Conservation (phyloP, 371 early-diverging fungal species). For the Basidiobolus heterosporus region DNA sequence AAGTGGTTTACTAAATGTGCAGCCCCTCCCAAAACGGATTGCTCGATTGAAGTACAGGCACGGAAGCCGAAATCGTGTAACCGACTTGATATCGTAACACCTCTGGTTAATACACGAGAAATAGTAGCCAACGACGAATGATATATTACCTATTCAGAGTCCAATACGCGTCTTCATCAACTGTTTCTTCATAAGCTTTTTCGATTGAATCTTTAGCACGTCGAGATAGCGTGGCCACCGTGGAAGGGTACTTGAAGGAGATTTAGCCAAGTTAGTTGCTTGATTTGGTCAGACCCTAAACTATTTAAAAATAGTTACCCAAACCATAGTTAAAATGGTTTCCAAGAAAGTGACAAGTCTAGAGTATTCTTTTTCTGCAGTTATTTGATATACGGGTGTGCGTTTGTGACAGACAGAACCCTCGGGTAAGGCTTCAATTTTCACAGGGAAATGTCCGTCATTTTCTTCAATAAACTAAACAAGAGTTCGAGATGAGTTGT, state of each 20-base stretch:
- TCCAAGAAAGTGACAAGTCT: constrained; percentile 66
- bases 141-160: constrained; percentile 18
- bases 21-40: constrained; percentile 59
- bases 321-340: constrained; percentile 59
- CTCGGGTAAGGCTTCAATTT: constrained; percentile 51
- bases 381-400: constrained; percentile 58
- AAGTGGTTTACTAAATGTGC: constrained; percentile 43
- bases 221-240: constrained; percentile 65
- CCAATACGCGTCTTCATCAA: constrained; percentile 29
- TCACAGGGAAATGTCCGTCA: constrained; percentile 64
- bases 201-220: constrained; percentile 36
- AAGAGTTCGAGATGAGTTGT: not conserved
- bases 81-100: constrained; percentile 24
- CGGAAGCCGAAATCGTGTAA: constrained; percentile 82
- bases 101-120: not conserved
- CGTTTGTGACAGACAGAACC: constrained; percentile 62
- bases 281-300: not conserved
- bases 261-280: not conserved
- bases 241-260: constrained; percentile 45
- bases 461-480: constrained; percentile 43
- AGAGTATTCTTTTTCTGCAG: constrained; percentile 44
- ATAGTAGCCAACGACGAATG: not conserved
- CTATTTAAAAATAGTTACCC: constrained; percentile 26
- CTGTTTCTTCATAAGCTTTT: constrained; percentile 31
- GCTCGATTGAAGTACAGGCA: constrained; percentile 71